Evolutionary conservation across 305 asterid species (phyloP).

Genomic region (Fraxinus sp.): DNA sequence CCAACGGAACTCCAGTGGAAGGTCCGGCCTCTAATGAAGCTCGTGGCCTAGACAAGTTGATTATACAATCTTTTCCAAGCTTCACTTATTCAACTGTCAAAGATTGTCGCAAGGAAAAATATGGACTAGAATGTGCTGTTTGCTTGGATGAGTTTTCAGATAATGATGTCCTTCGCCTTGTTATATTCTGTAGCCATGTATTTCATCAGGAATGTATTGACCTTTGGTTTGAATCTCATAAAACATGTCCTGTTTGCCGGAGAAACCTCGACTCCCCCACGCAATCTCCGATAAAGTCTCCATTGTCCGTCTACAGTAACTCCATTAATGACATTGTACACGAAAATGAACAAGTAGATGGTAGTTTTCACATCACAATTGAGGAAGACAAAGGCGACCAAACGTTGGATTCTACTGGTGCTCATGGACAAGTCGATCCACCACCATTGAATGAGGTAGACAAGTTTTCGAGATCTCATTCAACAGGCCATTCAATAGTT

Average conservation of each 20-base stretch:
- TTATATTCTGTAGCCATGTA: conserved; percentile 72
- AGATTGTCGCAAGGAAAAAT: conserved; percentile 54
- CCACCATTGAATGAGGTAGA: conserved; percentile 8
- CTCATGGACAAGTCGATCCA: conserved; percentile 2
- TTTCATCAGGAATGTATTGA: conserved; percentile 88
- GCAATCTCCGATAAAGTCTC: conserved; percentile 43
- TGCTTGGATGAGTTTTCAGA: conserved; percentile 66
- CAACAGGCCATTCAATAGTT: conserved; percentile 77
- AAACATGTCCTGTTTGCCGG: conserved; percentile 85
- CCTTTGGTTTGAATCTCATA: conserved; percentile 79
- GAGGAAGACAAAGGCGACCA: conserved; percentile 34
- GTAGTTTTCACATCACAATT: conserved; percentile 41
- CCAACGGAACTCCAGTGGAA: conserved; percentile 28
- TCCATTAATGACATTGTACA: conserved; percentile 10
- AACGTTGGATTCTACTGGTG: not conserved
- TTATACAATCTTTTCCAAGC: conserved; percentile 60
- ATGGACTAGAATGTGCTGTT: conserved; percentile 84
- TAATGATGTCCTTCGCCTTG: conserved; percentile 56
- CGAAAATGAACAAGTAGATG: conserved; percentile 24
- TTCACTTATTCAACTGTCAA: conserved; percentile 70
- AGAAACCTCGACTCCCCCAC: conserved; percentile 38
- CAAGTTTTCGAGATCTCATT: conserved; percentile 58
- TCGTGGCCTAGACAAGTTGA: conserved; percentile 59
- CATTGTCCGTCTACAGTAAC: not conserved
- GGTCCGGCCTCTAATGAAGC: conserved; percentile 8